Percentiles rank a stretch among this genome's conserved stretches.
Evolutionary conservation across 345 rosid genomes (phyloP).

Genomic region (Eucalyptus curtisii): DNA sequence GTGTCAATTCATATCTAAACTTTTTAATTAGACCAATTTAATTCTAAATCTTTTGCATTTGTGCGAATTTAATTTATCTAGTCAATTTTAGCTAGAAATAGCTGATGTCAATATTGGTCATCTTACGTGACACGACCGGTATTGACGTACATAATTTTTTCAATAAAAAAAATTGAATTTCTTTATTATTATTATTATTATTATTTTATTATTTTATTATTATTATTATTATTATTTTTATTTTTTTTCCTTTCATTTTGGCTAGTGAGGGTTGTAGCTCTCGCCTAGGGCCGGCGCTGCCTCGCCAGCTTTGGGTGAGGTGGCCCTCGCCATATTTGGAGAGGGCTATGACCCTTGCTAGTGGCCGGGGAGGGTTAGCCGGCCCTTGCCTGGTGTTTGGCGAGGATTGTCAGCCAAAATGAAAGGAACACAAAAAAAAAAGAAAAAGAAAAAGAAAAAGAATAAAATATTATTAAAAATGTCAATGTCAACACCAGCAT

Average conservation of each 20-base stretch:
- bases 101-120: accelerated
- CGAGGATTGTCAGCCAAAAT: neutral
- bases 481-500: too few species aligned
- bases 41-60: too few species aligned
- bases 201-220: too few species aligned
- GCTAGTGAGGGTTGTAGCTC: neutral
- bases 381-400: neutral
- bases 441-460: accelerated
- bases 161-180: too few species aligned
- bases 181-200: too few species aligned
- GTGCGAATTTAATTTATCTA: neutral
- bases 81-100: too few species aligned
- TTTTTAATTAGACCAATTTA: neutral
- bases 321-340: accelerated
- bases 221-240: too few species aligned
- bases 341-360: neutral
- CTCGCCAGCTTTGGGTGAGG: too few species aligned
- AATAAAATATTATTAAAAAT: too few species aligned
- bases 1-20: too few species aligned
- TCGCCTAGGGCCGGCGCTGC: accelerated
- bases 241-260: neutral
- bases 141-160: too few species aligned
- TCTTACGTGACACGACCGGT: accelerated
- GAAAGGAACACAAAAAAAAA: too few species aligned
- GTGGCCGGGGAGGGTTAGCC: neutral